Evolutionary conservation across 192 early-diverging fungal genomes (phyloP), one percentile per base, ranked within the genome.

Genomic region (Entomortierella chlamydospora): DNA sequence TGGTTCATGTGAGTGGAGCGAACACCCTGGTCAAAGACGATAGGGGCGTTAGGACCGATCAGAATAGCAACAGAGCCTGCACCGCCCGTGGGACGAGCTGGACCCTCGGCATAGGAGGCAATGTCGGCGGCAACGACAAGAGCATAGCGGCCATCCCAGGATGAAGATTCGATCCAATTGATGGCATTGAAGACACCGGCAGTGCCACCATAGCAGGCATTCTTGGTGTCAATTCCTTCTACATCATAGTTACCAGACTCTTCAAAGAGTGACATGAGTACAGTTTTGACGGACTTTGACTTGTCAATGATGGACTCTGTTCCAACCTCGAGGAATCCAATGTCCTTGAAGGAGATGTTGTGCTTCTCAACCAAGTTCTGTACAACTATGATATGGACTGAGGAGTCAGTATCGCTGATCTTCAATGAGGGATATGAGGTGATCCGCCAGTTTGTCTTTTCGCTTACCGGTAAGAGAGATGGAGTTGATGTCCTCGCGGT

Each of bases 241-340:
- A 99, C 93, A 78, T 92, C 93, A 56, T 90, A 91, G 90, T 99
- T 99, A 43, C 93, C 95, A 42, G 91, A 91, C 64, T 95, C 93
- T 54, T 83, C 83, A 72, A 99, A 99, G 34, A 99, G 88, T 64
- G 93, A 92, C 98, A 99, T 99, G 64, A 99, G 89, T 33, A 93
- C 93, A 10, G 95, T 90, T 87, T 99, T 99, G 77, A 97, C 96
- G 30, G 95, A 93, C 89, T 99, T 99, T 64, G 94, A 95, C 87
- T 99, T 99, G 89, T 99, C 98, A 62, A 99, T 95, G 73, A 99
- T 97, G 49, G 98, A 97, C 83, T 99, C 98, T 53, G 98, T 99
- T 47, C 98, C 98, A 47, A 99, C 96, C 73, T 99, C 98, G 30
- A 99, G 87, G 30, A 93, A 91, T 52, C 97, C 98, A 87, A 99